These are phyloP conservation scores for Logfia minima DNA, from an alignment of 129 eudicot species.

Conservation along the genomic window DNA sequence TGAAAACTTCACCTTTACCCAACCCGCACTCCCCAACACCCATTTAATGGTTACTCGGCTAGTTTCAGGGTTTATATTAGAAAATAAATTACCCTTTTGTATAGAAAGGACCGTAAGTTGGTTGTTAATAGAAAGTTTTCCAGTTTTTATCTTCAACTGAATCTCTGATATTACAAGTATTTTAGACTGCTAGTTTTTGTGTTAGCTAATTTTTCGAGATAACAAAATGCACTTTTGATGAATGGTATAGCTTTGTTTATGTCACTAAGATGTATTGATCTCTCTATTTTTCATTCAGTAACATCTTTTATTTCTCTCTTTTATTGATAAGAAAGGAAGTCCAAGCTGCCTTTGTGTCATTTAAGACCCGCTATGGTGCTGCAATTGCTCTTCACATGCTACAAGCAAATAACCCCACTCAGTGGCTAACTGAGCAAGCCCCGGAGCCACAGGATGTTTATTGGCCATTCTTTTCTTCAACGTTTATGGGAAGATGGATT, in stretches of 20 bases:
- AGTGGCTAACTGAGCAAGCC: conserved; percentile 65
- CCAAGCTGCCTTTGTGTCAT: conserved; percentile 74
- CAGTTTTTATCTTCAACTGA: not conserved
- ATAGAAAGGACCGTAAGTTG: not conserved
- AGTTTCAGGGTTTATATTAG: not conserved
- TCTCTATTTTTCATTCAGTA: conserved; percentile 4
- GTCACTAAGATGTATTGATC: not conserved
- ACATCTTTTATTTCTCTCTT: not conserved
- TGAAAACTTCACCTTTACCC: not conserved
- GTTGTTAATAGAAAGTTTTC: not conserved
- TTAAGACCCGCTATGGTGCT: conserved; percentile 62
- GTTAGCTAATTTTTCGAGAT: not conserved
- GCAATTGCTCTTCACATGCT: conserved; percentile 52
- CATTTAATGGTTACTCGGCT: not conserved
- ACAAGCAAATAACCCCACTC: conserved; percentile 65
- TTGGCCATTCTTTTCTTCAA: conserved; percentile 67
- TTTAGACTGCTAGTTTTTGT: not conserved
- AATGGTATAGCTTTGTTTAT: conserved; percentile 9
- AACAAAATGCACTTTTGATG: not conserved
- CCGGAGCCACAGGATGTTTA: conserved; percentile 86
- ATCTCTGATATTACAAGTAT: not conserved
- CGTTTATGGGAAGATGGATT: conserved; percentile 62
- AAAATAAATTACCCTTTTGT: not conserved
- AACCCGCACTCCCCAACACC: not conserved
- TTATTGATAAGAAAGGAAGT: conserved; percentile 57